Evolutionary conservation across 2,329 filamentous ascomycete species (phyloP).

Genomic region (Pyrenochaeta sp.): DNA sequence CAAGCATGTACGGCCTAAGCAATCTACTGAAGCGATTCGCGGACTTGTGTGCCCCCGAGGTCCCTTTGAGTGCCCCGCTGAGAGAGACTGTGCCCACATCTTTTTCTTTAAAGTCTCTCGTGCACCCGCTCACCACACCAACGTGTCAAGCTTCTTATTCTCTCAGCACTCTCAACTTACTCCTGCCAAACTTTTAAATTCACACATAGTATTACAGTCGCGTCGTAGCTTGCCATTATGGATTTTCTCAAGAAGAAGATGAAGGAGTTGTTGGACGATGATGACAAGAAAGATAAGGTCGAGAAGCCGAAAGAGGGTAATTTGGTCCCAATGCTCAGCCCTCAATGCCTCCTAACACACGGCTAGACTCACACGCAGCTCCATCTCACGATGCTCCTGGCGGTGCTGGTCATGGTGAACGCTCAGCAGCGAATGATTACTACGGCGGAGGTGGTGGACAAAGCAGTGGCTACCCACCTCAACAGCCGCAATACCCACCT

Average conservation of each 20-base stretch:
- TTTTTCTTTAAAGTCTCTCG: constrained; percentile 27
- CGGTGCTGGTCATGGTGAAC: constrained; percentile 29
- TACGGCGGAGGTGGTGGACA: constrained; percentile 22
- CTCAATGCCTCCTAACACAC: background rate
- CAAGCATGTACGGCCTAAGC: constrained; percentile 27
- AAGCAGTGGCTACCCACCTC: constrained; percentile 21
- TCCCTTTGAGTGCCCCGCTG: constrained; percentile 16
- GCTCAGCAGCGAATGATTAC: constrained; percentile 27
- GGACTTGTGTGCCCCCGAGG: constrained; percentile 9
- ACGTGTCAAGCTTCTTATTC: constrained; percentile 12
- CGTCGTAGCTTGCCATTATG: constrained; percentile 35
- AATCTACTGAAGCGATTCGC: constrained; percentile 14
- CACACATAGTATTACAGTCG: background rate
- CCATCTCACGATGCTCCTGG: constrained; percentile 17
- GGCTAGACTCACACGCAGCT: constrained; percentile 5
- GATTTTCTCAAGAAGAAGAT: constrained; percentile 59
- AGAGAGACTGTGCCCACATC: constrained; percentile 12
- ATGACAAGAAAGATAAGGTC: constrained; percentile 44
- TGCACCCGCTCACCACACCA: constrained; percentile 8
- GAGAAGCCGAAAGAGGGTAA: constrained; percentile 15
- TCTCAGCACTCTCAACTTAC: constrained; percentile 5
- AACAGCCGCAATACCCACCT: constrained; percentile 30
- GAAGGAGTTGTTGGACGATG: constrained; percentile 54
- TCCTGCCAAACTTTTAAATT: background rate
- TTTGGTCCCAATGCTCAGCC: background rate